phyloP scores from a whole-genome alignment of 306 rosid species.

The Corylus heterophylla region DNA sequence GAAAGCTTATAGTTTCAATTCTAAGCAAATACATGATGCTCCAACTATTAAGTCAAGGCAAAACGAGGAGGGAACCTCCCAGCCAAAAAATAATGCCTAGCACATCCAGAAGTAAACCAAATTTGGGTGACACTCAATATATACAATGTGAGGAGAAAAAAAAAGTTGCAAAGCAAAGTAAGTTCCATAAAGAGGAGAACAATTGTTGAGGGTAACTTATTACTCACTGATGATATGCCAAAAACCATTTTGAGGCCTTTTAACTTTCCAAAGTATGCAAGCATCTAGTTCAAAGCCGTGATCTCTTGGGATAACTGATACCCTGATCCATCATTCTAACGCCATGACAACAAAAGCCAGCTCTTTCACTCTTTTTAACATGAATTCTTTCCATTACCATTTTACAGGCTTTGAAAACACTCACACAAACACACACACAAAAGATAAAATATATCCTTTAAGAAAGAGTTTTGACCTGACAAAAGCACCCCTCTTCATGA shows the following conservation, averaged over 20 bases:
- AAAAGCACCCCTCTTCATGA: neutral
- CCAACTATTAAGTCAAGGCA: neutral
- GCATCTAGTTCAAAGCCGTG: neutral
- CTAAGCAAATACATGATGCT: neutral
- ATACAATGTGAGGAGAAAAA: neutral
- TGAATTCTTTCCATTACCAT: neutral
- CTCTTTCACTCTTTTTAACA: neutral
- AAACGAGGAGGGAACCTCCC: neutral
- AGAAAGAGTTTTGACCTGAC: no score
- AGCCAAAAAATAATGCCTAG: neutral
- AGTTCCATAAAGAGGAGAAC: neutral
- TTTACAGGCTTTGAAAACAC: neutral
- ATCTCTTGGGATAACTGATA: neutral
- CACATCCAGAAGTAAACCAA: neutral
- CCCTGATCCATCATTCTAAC: neutral
- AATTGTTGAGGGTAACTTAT: neutral
- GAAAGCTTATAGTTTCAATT: neutral
- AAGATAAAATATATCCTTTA: no score
- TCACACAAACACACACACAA: no score
- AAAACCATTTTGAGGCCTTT: no score
- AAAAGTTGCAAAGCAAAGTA: neutral
- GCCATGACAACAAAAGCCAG: neutral
- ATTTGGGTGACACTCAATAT: neutral
- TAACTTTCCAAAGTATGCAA: neutral
- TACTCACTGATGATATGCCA: neutral